phyloP scores from a whole-genome alignment of 140 eudicot genomes.

The Erigeron philadelphicus region DNA sequence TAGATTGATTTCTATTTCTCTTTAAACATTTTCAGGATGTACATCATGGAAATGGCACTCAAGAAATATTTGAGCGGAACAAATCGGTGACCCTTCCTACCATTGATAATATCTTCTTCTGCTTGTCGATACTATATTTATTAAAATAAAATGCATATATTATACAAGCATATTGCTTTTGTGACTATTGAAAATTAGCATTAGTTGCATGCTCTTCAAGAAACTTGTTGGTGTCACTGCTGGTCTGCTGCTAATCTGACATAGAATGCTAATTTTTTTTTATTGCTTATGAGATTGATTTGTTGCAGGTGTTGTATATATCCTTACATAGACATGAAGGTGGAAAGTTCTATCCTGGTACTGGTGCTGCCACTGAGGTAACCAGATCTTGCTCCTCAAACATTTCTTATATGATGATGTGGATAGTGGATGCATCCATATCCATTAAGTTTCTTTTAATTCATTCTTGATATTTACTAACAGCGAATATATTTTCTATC shows the following conservation, averaged over 20 bases:
- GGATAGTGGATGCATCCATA: background rate
- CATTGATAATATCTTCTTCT: constrained; percentile 7
- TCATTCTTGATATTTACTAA: background rate
- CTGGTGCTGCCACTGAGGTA: constrained; percentile 86
- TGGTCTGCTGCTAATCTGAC: constrained; percentile 11
- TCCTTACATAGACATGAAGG: constrained; percentile 95
- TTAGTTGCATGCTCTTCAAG: constrained; percentile 7
- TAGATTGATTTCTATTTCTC: background rate
- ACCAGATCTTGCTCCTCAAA: background rate
- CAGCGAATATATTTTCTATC: constrained; percentile 12
- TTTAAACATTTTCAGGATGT: constrained; percentile 58
- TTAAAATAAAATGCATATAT: background rate
- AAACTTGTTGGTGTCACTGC: constrained; percentile 4
- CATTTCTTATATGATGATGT: background rate
- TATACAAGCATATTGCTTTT: background rate
- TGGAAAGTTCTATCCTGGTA: constrained; percentile 90
- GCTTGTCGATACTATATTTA: constrained; percentile 7
- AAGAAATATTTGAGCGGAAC: constrained; percentile 78
- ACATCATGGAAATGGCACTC: constrained; percentile 98
- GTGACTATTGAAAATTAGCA: constrained; percentile 10
- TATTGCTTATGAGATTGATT: constrained; percentile 13
- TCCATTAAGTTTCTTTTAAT: too few species aligned
- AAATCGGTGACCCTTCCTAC: constrained; percentile 51
- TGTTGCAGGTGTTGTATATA: constrained; percentile 74
- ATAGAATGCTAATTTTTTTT: background rate